Percentiles rank a stretch among this genome's conserved stretches.
These are phyloP conservation scores for Babesia bovis DNA, from an alignment of 169 alveolate genomes.

Conservation along the genomic window DNA sequence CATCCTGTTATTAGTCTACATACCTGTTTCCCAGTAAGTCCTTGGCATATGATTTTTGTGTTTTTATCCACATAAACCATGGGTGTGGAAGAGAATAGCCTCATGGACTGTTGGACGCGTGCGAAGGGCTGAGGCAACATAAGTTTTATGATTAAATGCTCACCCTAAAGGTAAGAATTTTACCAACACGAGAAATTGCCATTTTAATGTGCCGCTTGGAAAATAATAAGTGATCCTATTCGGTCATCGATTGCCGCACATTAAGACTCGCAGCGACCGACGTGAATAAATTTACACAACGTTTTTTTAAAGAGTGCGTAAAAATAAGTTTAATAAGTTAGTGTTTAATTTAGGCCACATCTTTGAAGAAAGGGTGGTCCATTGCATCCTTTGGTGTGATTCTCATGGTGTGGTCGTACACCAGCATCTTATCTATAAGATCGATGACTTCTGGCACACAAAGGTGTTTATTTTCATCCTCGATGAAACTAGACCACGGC, in stretches of 20 bases:
- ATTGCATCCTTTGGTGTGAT: slow-evolving; percentile 97
- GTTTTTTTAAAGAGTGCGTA: background rate
- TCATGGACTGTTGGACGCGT: background rate
- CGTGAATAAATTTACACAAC: too few species aligned
- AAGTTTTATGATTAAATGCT: background rate
- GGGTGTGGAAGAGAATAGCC: slow-evolving; percentile 64
- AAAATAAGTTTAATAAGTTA: background rate
- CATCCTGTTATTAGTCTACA: slow-evolving; percentile 32
- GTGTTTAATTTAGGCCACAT: slow-evolving; percentile 63
- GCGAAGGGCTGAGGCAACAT: background rate
- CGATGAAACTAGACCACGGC: slow-evolving; percentile 92
- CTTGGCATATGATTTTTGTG: slow-evolving; percentile 90
- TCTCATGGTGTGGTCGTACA: slow-evolving; percentile 94
- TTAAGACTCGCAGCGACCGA: too few species aligned
- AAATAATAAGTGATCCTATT: background rate
- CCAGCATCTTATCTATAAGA: slow-evolving; percentile 93
- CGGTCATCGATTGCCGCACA: too few species aligned
- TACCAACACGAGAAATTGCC: background rate
- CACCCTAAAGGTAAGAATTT: slow-evolving; percentile 1
- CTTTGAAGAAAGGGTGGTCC: slow-evolving; percentile 95
- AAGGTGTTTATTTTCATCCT: slow-evolving; percentile 87
- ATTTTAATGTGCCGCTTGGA: background rate
- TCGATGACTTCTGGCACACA: slow-evolving; percentile 91
- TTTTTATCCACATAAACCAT: slow-evolving; percentile 86
- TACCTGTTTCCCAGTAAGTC: slow-evolving; percentile 91